Percentiles rank a stretch among this genome's conserved stretches.
Evolutionary conservation across 768 basidiomycete genomes (phyloP).

Genomic region (Lactarius trivialis): DNA sequence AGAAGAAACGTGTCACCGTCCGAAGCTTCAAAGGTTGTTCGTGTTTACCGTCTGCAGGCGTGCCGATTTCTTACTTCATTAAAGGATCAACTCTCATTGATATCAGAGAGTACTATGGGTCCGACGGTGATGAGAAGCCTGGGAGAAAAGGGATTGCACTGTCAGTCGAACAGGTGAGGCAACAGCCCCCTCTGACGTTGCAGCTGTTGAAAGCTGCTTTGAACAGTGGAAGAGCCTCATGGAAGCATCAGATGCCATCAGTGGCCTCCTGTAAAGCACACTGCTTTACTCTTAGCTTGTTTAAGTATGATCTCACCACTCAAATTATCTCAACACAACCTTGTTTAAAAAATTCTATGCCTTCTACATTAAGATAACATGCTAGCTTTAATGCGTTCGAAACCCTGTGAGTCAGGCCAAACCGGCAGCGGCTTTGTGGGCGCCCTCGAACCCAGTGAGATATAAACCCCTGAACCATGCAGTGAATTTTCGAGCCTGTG

Average conservation of each 20-base stretch:
- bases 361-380: slow-evolving; percentile 8
- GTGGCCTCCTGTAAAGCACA: slow-evolving; percentile 5
- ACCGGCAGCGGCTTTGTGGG: slow-evolving; percentile 66
- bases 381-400: slow-evolving; percentile 20
- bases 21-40: slow-evolving; percentile 39
- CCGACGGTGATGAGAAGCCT: slow-evolving; percentile 53
- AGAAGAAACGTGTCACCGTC: slow-evolving; percentile 62
- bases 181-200: not conserved
- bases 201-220: slow-evolving; percentile 25
- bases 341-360: slow-evolving; percentile 5
- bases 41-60: slow-evolving; percentile 27
- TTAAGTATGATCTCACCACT: not conserved
- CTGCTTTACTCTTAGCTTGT: not conserved
- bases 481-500: slow-evolving; percentile 43
- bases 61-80: slow-evolving; percentile 15
- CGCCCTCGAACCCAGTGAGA: slow-evolving; percentile 54
- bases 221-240: slow-evolving; percentile 31
- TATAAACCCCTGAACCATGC: slow-evolving; percentile 66
- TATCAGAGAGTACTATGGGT: slow-evolving; percentile 67
- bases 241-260: slow-evolving; percentile 9
- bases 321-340: not conserved
- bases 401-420: slow-evolving; percentile 32
- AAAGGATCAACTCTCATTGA: slow-evolving; percentile 52
- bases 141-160: slow-evolving; percentile 80
- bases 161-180: slow-evolving; percentile 50